Conservation (phyloP, 1,139 yeast species). For the Suhomyces yuchorum region DNA sequence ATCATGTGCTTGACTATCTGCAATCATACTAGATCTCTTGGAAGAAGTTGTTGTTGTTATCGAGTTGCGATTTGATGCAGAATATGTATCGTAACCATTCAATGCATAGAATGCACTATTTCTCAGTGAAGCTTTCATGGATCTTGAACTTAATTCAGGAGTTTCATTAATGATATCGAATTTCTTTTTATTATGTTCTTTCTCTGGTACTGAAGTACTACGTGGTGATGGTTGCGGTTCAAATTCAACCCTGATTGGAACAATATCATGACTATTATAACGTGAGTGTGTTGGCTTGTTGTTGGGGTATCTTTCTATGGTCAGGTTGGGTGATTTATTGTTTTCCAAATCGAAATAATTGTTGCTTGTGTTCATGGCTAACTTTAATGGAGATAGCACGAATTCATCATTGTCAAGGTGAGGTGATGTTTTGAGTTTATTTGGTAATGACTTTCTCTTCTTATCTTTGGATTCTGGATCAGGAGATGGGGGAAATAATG, state of each 20-base stretch:
- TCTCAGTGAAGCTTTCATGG: conserved; percentile 19
- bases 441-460: conserved; percentile 43
- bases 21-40: conserved; percentile 40
- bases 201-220: conserved; percentile 37
- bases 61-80: conserved; percentile 28
- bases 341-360: conserved; percentile 25
- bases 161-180: conserved; percentile 18
- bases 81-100: conserved; percentile 21
- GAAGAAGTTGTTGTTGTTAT: conserved; percentile 29
- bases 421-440: conserved; percentile 27
- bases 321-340: conserved; percentile 9
- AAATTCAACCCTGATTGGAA: conserved; percentile 50
- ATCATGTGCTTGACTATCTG: conserved; percentile 37
- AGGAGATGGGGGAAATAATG: conserved; percentile 38
- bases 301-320: conserved; percentile 29
- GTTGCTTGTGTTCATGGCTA: conserved; percentile 25
- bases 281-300: conserved; percentile 42
- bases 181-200: conserved; percentile 13
- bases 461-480: conserved; percentile 30
- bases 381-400: conserved; percentile 47
- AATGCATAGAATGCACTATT: conserved; percentile 30
- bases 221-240: conserved; percentile 31
- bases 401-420: conserved; percentile 35
- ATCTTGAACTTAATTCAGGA: conserved; percentile 4
- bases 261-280: conserved; percentile 47